phyloP scores from a whole-genome alignment of 1,284 basidiomycete genomes.

The Neonothopanus nambi region DNA sequence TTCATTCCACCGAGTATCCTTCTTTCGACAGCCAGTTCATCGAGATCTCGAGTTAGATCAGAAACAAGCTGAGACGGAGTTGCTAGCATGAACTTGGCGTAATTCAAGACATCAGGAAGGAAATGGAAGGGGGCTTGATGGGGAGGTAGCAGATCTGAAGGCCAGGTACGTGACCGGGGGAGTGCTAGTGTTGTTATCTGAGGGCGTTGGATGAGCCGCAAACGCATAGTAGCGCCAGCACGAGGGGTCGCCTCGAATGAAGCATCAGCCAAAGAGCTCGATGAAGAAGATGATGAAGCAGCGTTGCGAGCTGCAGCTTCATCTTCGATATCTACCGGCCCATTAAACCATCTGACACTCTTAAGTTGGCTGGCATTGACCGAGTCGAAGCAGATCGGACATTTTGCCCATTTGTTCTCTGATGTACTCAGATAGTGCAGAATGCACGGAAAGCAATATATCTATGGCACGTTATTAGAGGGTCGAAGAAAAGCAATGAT shows the following conservation, averaged over 20 bases:
- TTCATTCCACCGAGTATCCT: conserved; percentile 61
- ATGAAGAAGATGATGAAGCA: conserved; percentile 47
- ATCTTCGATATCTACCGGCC: conserved; percentile 36
- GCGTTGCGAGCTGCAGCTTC: conserved; percentile 38
- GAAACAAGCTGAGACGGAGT: conserved; percentile 81
- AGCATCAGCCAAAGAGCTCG: conserved; percentile 26
- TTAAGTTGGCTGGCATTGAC: conserved; percentile 92
- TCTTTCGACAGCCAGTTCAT: conserved; percentile 71
- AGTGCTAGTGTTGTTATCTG: conserved; percentile 95
- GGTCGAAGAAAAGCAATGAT: conserved; percentile 16
- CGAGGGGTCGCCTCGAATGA: conserved; percentile 39
- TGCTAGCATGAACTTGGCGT: conserved; percentile 95
- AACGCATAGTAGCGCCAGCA: conserved; percentile 63
- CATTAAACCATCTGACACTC: conserved; percentile 83
- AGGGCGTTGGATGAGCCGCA: conserved; percentile 92
- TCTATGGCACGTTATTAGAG: conserved; percentile 41
- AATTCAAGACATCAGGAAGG: conserved; percentile 87
- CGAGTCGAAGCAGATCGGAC: conserved; percentile 96
- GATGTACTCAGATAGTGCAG: conserved; percentile 89
- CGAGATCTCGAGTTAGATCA: conserved; percentile 76
- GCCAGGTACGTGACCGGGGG: conserved; percentile 91
- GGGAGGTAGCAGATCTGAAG: conserved; percentile 86
- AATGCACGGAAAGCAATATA: conserved; percentile 90
- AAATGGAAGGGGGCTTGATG: conserved; percentile 95
- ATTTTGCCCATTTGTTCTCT: conserved; percentile 85